These are phyloP conservation scores for Aspergillus kassunensis DNA, from an alignment of 495 filamentous ascomycete genomes.

Conservation along the genomic window DNA sequence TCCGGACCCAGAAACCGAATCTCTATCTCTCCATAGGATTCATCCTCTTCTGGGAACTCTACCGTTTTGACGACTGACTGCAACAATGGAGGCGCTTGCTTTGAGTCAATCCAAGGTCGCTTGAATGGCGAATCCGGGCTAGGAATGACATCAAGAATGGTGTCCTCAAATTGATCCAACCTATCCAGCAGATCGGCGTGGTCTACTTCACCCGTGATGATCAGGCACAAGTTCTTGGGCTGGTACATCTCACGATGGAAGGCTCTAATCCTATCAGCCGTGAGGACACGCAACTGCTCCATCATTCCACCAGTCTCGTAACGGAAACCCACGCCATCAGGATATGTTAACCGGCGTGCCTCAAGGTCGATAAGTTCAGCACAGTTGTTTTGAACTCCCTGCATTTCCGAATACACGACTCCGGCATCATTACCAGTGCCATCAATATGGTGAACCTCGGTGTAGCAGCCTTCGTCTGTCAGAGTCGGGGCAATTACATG, in stretches of 20 bases:
- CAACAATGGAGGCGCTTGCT: slow-evolving; percentile 64
- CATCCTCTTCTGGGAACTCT: slow-evolving; percentile 95
- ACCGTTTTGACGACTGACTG: slow-evolving; percentile 70
- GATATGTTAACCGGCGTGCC: slow-evolving; percentile 76
- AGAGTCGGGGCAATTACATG: slow-evolving; percentile 88
- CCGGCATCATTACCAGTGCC: slow-evolving; percentile 91
- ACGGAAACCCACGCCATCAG: slow-evolving; percentile 83
- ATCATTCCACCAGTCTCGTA: slow-evolving; percentile 98
- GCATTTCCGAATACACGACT: slow-evolving; percentile 99
- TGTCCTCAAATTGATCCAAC: slow-evolving; percentile 83
- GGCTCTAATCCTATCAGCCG: slow-evolving; percentile 79
- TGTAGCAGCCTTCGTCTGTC: slow-evolving; percentile 89
- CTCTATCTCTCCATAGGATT: slow-evolving; percentile 80
- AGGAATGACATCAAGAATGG: slow-evolving; percentile 77
- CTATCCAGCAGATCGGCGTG: slow-evolving; percentile 74
- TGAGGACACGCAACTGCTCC: slow-evolving; percentile 80
- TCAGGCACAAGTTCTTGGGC: slow-evolving; percentile 87
- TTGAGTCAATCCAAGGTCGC: slow-evolving; percentile 86
- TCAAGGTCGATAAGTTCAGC: slow-evolving; percentile 79
- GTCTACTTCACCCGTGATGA: slow-evolving; percentile 86
- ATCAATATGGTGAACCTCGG: slow-evolving; percentile 95
- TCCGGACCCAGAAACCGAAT: slow-evolving; percentile 82
- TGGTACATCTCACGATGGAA: slow-evolving; percentile 99
- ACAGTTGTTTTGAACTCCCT: slow-evolving; percentile 82
- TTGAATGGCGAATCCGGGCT: slow-evolving; percentile 69